These are phyloP conservation scores for Aspergillus bertholletiae DNA, from an alignment of 495 filamentous ascomycete species.

Conservation along the genomic window DNA sequence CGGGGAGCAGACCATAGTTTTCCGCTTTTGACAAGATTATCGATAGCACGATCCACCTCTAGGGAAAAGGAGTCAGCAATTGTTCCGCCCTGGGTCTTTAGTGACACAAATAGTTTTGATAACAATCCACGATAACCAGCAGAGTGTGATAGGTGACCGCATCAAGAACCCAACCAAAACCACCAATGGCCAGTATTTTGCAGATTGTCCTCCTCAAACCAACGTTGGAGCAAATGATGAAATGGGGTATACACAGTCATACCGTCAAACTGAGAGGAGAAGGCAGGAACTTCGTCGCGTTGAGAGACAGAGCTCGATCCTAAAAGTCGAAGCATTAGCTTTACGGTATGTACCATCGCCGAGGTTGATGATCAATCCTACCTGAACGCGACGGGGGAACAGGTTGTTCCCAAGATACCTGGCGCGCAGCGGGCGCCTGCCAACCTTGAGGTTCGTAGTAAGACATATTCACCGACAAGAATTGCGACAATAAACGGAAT, in stretches of 20 bases:
- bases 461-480: constrained; percentile 56
- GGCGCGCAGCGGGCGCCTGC: constrained; percentile 61
- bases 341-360: background rate
- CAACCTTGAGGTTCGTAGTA: constrained; percentile 90
- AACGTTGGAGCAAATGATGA: background rate
- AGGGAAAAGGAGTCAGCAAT: constrained; percentile 25
- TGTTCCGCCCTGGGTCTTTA: constrained; percentile 3
- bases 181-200: background rate
- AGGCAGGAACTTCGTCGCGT: constrained; percentile 75
- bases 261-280: constrained; percentile 91
- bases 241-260: constrained; percentile 25
- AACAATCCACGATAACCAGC: background rate
- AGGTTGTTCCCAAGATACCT: constrained; percentile 78
- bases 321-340: constrained; percentile 30
- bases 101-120: background rate
- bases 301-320: constrained; percentile 76
- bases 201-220: background rate
- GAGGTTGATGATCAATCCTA: constrained; percentile 33
- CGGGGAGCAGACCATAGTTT: constrained; percentile 82
- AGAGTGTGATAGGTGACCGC: background rate
- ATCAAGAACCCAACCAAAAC: background rate
- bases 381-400: constrained; percentile 85
- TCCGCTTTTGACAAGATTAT: constrained; percentile 93
- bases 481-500: constrained; percentile 12
- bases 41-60: constrained; percentile 96